These are phyloP conservation scores for Tilletia indica DNA, from an alignment of 1,284 basidiomycete species.

Conservation along the genomic window DNA sequence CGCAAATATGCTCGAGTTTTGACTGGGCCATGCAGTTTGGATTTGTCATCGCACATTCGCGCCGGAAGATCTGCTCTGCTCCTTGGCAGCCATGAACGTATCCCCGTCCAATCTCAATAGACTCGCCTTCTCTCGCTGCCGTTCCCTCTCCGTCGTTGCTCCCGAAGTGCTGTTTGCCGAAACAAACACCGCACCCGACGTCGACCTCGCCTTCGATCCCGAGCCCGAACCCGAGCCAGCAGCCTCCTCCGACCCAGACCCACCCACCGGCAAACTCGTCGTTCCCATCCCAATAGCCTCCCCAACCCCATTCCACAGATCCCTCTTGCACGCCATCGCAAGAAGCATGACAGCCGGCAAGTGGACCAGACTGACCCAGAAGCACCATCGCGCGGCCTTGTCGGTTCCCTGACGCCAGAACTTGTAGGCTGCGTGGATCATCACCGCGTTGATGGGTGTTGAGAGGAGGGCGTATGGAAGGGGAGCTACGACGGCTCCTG, in stretches of 20 bases:
- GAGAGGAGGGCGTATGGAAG: constrained; percentile 73
- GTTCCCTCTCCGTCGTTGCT: not conserved
- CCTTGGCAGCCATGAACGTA: too few species aligned
- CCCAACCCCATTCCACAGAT: constrained; percentile 40
- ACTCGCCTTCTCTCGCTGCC: not conserved
- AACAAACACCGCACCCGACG: not conserved
- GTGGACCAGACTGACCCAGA: constrained; percentile 82
- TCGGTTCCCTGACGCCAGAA: constrained; percentile 74
- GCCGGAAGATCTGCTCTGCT: too few species aligned
- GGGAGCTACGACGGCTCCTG: constrained; percentile 51
- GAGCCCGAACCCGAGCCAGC: not conserved
- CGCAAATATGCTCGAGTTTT: too few species aligned
- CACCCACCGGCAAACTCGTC: not conserved
- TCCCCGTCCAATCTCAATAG: not conserved
- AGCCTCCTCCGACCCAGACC: not conserved
- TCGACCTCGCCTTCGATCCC: not conserved
- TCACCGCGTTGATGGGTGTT: constrained; percentile 72
- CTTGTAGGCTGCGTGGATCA: constrained; percentile 68
- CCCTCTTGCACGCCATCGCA: constrained; percentile 69
- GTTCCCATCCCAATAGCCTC: constrained; percentile 12
- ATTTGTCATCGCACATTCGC: too few species aligned
- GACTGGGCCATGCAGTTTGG: too few species aligned
- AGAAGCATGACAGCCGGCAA: constrained; percentile 83
- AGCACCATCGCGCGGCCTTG: constrained; percentile 68
- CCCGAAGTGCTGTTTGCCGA: not conserved